Conservation (phyloP, 352 stramenopile genomes). For the Phytophthora aleatoria region DNA sequence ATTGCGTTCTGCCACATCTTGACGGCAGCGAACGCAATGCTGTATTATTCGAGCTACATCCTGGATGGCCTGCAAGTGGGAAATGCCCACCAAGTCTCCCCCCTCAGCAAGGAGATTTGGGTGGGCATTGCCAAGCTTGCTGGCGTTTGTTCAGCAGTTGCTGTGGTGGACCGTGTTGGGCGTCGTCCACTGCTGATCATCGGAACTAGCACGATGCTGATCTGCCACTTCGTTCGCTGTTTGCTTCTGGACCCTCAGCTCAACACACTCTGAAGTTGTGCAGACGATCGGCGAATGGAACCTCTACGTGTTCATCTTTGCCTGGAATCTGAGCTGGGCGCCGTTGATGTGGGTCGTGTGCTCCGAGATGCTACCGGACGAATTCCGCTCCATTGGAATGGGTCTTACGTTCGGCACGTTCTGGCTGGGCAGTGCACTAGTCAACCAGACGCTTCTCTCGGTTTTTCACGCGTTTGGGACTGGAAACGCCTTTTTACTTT, state of each 20-base stretch:
- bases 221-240: constrained; percentile 52
- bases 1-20: constrained; percentile 70
- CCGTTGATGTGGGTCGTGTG: constrained; percentile 81
- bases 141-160: constrained; percentile 60
- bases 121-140: constrained; percentile 70
- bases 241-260: constrained; percentile 52
- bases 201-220: constrained; percentile 60
- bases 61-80: constrained; percentile 44
- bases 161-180: constrained; percentile 60
- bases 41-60: constrained; percentile 87
- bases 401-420: constrained; percentile 74
- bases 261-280: constrained; percentile 22
- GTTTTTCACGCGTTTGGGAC: constrained; percentile 55
- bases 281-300: constrained; percentile 60
- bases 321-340: constrained; percentile 79
- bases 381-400: constrained; percentile 78
- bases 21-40: constrained; percentile 74
- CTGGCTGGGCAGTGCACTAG: constrained; percentile 68
- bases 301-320: constrained; percentile 76
- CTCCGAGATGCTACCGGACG: constrained; percentile 65
- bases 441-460: constrained; percentile 74
- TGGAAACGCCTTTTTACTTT: constrained; percentile 62
- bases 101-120: constrained; percentile 59
- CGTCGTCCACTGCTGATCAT: constrained; percentile 62
- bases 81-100: constrained; percentile 18